A percentile compares a stretch with the other conserved stretches of the same genome.
Evolutionary conservation across 768 basidiomycete genomes (phyloP).

Genomic region (Obba rivulosa): DNA sequence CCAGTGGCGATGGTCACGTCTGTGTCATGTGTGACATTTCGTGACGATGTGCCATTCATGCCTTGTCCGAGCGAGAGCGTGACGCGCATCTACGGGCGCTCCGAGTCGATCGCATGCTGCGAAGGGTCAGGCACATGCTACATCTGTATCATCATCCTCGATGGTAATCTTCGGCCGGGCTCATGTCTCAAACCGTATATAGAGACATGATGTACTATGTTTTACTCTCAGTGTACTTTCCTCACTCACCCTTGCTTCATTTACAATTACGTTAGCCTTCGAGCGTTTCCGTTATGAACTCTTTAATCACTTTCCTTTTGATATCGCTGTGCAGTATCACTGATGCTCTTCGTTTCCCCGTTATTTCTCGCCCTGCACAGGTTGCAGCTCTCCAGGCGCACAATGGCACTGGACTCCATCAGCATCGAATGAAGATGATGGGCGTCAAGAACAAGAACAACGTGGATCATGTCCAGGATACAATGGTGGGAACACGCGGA

Average conservation of each 20-base stretch:
- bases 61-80: neutral
- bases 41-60: too few relatives aligned
- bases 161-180: neutral
- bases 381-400: neutral
- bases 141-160: too few relatives aligned
- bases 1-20: neutral
- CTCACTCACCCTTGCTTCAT: constrained; percentile 7
- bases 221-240: constrained; percentile 9
- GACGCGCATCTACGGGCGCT: neutral
- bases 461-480: constrained; percentile 16
- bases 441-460: constrained; percentile 3
- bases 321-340: constrained; percentile 22
- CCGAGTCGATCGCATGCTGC: neutral
- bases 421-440: constrained; percentile 2
- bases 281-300: constrained; percentile 15
- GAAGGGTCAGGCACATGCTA: neutral
- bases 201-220: too few relatives aligned
- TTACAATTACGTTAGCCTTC: constrained; percentile 1
- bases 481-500: constrained; percentile 13
- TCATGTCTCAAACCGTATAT: neutral
- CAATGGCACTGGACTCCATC: constrained; percentile 2
- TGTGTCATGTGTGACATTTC: too few relatives aligned
- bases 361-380: constrained; percentile 5
- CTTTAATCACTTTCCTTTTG: constrained; percentile 10
- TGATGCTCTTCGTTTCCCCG: constrained; percentile 13